These are phyloP conservation scores for Fusarium sterilihyphosum DNA, from an alignment of 2,329 filamentous ascomycete species.

Conservation along the genomic window DNA sequence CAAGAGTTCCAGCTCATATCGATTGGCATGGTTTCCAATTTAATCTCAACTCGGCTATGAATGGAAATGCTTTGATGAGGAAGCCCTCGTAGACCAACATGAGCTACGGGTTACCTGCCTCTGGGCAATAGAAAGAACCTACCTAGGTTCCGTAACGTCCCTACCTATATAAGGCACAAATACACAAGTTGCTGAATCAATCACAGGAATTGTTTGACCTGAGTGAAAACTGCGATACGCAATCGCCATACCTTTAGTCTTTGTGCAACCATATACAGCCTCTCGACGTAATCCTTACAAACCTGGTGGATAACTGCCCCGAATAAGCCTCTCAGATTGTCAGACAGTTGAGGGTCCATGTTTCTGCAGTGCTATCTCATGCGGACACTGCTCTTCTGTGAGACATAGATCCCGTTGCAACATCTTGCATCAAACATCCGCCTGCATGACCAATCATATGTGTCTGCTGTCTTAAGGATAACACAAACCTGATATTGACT, in stretches of 20 bases:
- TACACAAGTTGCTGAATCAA: not conserved
- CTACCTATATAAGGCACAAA: not conserved
- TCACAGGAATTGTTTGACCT: not conserved
- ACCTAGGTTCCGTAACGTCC: too few relatives aligned
- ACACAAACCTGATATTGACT: not conserved
- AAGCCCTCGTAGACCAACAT: not conserved
- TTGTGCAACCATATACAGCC: not conserved
- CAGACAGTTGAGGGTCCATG: not conserved
- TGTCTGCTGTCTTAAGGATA: not conserved
- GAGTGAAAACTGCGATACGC: not conserved
- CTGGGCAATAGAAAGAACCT: not conserved
- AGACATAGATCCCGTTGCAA: conserved; percentile 16
- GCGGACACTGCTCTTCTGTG: not conserved
- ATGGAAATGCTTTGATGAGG: not conserved
- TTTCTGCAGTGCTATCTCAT: conserved; percentile 9
- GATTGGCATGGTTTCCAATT: not conserved
- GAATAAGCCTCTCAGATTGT: not conserved
- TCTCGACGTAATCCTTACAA: not conserved
- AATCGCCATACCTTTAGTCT: not conserved
- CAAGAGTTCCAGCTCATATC: not conserved
- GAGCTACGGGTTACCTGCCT: not conserved
- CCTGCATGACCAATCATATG: conserved; percentile 4
- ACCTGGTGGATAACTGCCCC: not conserved
- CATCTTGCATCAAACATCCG: conserved; percentile 8
- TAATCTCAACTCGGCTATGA: not conserved